Evolutionary conservation across 495 filamentous ascomycete species (phyloP).

Genomic region (Talaromyces trachyspermus): DNA sequence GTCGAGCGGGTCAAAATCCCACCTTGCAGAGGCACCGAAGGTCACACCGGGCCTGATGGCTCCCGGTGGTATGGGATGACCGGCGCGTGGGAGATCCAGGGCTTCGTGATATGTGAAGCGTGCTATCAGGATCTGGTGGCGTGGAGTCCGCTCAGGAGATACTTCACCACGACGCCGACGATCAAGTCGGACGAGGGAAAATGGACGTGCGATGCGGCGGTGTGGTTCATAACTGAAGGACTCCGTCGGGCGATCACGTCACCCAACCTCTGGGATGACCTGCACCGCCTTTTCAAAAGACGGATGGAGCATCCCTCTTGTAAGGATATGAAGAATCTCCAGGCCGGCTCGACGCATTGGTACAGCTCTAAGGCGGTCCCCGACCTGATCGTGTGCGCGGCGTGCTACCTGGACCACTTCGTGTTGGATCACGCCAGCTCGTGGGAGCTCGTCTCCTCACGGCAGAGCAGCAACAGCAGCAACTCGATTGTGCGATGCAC

Average conservation of each 20-base stretch:
- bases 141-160: background rate
- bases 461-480: background rate
- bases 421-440: background rate
- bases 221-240: background rate
- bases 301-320: background rate
- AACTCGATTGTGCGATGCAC: background rate
- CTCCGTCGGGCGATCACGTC: background rate
- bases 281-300: background rate
- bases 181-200: background rate
- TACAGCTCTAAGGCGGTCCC: background rate
- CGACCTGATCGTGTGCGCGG: background rate
- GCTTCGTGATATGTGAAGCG: background rate
- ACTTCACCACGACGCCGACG: background rate
- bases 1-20: background rate
- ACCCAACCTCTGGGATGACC: background rate
- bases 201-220: slow-evolving; percentile 1
- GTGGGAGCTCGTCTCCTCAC: background rate
- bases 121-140: background rate
- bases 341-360: background rate
- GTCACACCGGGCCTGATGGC: slow-evolving; percentile 1
- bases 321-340: background rate
- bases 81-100: background rate
- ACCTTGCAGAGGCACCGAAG: background rate
- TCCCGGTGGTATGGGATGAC: background rate
- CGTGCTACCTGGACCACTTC: background rate